Evolutionary conservation across 345 rosid genomes (phyloP).

Genomic region (Syzygium jambos): DNA sequence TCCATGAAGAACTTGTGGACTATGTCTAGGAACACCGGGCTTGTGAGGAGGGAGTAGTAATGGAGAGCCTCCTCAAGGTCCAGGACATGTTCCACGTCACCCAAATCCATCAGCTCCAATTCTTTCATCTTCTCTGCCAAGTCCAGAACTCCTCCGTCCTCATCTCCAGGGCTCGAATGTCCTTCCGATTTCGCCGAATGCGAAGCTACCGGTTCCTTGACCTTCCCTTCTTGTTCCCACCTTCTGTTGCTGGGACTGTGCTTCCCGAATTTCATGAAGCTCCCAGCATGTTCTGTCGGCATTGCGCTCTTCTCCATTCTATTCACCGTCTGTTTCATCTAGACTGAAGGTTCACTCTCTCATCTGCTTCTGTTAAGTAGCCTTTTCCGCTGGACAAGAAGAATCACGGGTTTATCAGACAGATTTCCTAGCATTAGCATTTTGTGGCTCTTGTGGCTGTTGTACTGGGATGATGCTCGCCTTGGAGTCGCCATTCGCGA

Average conservation of each 20-base stretch:
- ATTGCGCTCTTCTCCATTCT: neutral
- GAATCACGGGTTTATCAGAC: neutral
- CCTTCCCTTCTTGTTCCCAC: neutral
- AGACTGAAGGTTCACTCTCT: neutral
- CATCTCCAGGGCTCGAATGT: neutral
- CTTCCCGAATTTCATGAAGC: neutral
- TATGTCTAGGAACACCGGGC: slow-evolving; percentile 1
- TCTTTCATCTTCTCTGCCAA: slow-evolving; percentile 7
- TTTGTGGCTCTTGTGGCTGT: neutral
- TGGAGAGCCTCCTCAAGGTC: slow-evolving; percentile 11
- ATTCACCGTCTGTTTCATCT: neutral
- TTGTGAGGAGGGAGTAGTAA: slow-evolving; percentile 7
- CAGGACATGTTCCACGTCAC: neutral
- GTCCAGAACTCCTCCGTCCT: neutral
- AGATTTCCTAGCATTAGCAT: neutral
- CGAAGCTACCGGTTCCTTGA: neutral
- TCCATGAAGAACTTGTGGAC: slow-evolving; percentile 9
- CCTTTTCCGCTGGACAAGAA: neutral
- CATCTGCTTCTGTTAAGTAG: neutral
- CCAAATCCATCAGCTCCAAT: slow-evolving; percentile 2
- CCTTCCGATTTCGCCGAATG: neutral
- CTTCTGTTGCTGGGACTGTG: neutral
- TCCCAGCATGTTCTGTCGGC: neutral
- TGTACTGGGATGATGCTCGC: neutral
- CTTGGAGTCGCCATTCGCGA: neutral